A percentile compares a stretch with the other conserved stretches of the same genome.
phyloP scores from a whole-genome alignment of 202 grass and related monocot species.

The Cymbopogon flexuosus region DNA sequence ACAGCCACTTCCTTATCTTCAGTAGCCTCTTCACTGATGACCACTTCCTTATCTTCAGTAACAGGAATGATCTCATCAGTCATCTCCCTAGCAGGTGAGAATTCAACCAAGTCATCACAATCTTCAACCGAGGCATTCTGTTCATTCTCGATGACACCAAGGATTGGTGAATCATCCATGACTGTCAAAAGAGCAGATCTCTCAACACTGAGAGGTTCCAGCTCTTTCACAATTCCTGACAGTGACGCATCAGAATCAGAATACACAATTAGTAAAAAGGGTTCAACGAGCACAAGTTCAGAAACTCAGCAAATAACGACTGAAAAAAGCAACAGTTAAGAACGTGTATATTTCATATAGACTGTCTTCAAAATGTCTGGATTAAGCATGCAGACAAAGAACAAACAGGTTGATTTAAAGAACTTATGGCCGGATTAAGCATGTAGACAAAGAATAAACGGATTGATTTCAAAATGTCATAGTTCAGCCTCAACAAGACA shows the following conservation, averaged over 20 bases:
- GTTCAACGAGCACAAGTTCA: neutral
- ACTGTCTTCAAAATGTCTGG: neutral
- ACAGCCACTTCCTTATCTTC: too few species aligned
- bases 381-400: neutral
- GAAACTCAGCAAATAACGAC: neutral
- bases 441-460: neutral
- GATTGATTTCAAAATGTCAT: neutral
- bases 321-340: neutral
- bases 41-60: neutral
- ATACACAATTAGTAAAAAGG: constrained; percentile 12
- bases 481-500: neutral
- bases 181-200: constrained; percentile 10
- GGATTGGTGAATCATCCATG: constrained; percentile 50
- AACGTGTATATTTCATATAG: neutral
- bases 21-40: neutral
- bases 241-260: neutral
- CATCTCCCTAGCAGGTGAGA: constrained; percentile 15
- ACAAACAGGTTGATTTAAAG: neutral
- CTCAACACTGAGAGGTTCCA: constrained; percentile 9
- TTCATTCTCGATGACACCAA: constrained; percentile 25
- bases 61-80: constrained; percentile 10
- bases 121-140: neutral
- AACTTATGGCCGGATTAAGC: neutral
- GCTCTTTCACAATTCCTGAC: constrained; percentile 26
- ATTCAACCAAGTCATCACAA: constrained; percentile 8